Evolutionary conservation across 805 yeast genomes (phyloP).

Genomic region (Candida sithepensis): DNA sequence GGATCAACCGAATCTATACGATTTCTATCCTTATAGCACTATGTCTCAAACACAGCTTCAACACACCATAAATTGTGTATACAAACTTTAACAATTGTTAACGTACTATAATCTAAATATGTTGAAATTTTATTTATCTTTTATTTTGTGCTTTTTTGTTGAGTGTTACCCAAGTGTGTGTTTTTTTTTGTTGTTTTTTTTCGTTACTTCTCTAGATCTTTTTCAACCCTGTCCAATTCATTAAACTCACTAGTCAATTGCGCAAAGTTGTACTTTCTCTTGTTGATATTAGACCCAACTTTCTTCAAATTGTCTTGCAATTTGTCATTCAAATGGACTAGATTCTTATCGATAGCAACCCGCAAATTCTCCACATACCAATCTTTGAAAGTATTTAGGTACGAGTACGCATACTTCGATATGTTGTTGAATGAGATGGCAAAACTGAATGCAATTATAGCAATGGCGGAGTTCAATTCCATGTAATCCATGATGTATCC

Average conservation of each 20-base stretch:
- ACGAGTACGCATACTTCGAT: conserved; percentile 18
- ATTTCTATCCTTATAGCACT: too few species aligned
- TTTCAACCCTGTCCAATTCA: conserved; percentile 10
- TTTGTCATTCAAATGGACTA: conserved; percentile 15
- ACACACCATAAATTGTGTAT: too few species aligned
- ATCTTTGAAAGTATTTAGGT: conserved; percentile 19
- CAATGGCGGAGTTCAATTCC: conserved; percentile 25
- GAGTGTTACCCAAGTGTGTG: too few species aligned
- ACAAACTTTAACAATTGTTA: too few species aligned
- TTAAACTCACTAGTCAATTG: conserved; percentile 12
- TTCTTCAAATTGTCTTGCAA: conserved; percentile 14
- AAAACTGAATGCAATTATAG: conserved; percentile 26
- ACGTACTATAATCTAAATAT: neutral
- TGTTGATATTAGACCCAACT: conserved; percentile 11
- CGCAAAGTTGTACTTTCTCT: conserved; percentile 8
- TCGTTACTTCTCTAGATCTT: conserved; percentile 3
- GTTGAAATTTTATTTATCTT: neutral
- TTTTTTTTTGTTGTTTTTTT: too few species aligned
- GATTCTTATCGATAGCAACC: conserved; percentile 23
- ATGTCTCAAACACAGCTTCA: too few species aligned
- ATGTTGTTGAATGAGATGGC: conserved; percentile 26
- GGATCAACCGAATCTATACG: too few species aligned
- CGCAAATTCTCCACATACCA: conserved; percentile 27
- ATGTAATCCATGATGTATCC: conserved; percentile 27
- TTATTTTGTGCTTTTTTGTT: too few species aligned